These are phyloP conservation scores for Candida hispaniensis DNA, from an alignment of 805 yeast genomes.

Conservation along the genomic window DNA sequence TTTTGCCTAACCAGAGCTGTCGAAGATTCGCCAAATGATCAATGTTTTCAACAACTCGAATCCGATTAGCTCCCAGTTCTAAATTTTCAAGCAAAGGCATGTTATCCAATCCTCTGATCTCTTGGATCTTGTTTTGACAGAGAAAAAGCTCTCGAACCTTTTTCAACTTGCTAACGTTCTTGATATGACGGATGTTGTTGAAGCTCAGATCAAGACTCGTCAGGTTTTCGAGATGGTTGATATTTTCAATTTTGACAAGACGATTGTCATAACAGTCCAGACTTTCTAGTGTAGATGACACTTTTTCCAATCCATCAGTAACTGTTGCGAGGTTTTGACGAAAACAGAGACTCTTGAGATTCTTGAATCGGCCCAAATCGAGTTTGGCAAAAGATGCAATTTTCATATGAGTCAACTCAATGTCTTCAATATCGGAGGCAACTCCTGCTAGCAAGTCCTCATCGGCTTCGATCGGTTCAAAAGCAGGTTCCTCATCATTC, in stretches of 20 bases:
- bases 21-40: slow-evolving; percentile 44
- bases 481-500: slow-evolving; percentile 12
- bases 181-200: slow-evolving; percentile 77
- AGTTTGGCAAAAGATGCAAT: slow-evolving; percentile 40
- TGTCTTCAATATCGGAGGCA: slow-evolving; percentile 38
- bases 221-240: slow-evolving; percentile 45
- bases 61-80: slow-evolving; percentile 85
- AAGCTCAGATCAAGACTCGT: slow-evolving; percentile 71
- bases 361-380: slow-evolving; percentile 36
- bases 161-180: slow-evolving; percentile 55
- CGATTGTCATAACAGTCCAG: slow-evolving; percentile 88
- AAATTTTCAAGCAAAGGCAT: slow-evolving; percentile 51
- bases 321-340: slow-evolving; percentile 75
- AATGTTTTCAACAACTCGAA: slow-evolving; percentile 45
- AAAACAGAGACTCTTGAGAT: slow-evolving; percentile 43
- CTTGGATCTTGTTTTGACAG: slow-evolving; percentile 77
- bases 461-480: slow-evolving; percentile 46
- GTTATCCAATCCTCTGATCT: slow-evolving; percentile 54
- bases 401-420: slow-evolving; percentile 51
- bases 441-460: slow-evolving; percentile 41
- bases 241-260: slow-evolving; percentile 64
- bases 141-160: slow-evolving; percentile 62
- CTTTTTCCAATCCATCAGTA: slow-evolving; percentile 55
- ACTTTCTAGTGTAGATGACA: slow-evolving; percentile 53
- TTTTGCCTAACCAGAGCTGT: slow-evolving; percentile 90